Base-by-base conservation (phyloP, 2,329 filamentous ascomycete species). In the Fusarium nurragi region DNA sequence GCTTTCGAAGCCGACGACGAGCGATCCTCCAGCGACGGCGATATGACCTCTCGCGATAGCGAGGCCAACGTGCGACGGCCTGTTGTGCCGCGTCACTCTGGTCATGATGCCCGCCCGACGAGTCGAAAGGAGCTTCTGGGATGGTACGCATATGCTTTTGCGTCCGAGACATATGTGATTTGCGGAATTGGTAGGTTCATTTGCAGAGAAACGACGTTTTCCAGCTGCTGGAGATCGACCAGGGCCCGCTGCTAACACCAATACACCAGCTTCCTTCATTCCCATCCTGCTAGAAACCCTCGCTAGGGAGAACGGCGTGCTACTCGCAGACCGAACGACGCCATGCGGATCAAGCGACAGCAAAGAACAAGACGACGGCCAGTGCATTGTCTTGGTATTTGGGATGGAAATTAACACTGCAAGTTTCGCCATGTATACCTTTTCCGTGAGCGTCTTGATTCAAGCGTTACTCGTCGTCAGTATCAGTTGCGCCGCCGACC, bases 391-490 rank as follows among this genome's bases (percentile, higher is more conserved):
- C 58, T 87, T 90, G 65, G 82, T 98, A 6, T 80, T 97, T 22
- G 94, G 94, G 7, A 77, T 91, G 59, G 90, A 97, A 72, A 90
- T 99, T 79, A 98, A 98, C 77, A 97, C 94, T 1, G 94, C 94
- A 32, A 96, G 92, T 77, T 97, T 98, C 77, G 94, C 93, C 75
- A 97, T 98, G 93, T 98, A 98, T 79, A 97, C 93, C 3, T 99
- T 99, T 78, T 97, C 93, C 56, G 82, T 96, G 72, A 96, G 92
- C 75, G 95, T 99, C 2, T 78, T 97, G 19, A 77, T 97, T 12
- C 95, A 99, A 76, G 91, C 94, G 2, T 78, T 98, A 25, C 80
- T 98, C 26, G 96, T 99, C 39, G 93, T 99, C 65, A 97, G 93
- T 73, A 97, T 99, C 83, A 97, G 93, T 73, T 95, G 92, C 53